phyloP scores from a whole-genome alignment of 352 stramenopile genomes.

The Aphanomyces cochlioides region DNA sequence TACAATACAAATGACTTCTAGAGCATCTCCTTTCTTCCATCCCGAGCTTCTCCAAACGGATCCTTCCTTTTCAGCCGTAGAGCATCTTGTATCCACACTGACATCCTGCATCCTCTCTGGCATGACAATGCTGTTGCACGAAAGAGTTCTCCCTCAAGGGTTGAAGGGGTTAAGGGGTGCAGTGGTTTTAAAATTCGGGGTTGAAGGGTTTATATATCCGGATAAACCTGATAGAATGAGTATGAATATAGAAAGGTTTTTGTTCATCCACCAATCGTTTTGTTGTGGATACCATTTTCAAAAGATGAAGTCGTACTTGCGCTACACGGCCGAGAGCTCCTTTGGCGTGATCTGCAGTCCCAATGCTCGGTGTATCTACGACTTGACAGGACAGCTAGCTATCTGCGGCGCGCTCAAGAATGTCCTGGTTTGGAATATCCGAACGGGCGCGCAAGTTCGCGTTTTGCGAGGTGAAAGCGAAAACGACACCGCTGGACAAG shows the following conservation, averaged over 20 bases:
- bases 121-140: too few species aligned
- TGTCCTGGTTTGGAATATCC: slow-evolving; percentile 90
- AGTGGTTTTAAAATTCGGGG: too few species aligned
- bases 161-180: too few species aligned
- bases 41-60: too few species aligned
- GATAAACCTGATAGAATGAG: slow-evolving; percentile 6
- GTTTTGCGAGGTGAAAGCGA: slow-evolving; percentile 46
- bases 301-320: slow-evolving; percentile 92
- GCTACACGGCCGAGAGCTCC: slow-evolving; percentile 84
- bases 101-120: too few species aligned
- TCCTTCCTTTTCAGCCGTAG: too few species aligned
- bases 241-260: too few species aligned
- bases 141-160: too few species aligned
- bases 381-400: slow-evolving; percentile 79
- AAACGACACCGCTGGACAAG: slow-evolving; percentile 46
- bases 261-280: slow-evolving; percentile 26
- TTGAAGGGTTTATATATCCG: background rate
- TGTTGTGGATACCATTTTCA: background rate
- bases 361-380: slow-evolving; percentile 86
- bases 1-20: too few species aligned
- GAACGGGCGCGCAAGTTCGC: slow-evolving; percentile 78
- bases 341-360: slow-evolving; percentile 90
- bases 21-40: too few species aligned
- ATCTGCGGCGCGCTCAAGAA: slow-evolving; percentile 87
- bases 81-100: too few species aligned